Base-by-base conservation (phyloP, 129 eudicot genomes). In the Pulicaria dysenterica region DNA sequence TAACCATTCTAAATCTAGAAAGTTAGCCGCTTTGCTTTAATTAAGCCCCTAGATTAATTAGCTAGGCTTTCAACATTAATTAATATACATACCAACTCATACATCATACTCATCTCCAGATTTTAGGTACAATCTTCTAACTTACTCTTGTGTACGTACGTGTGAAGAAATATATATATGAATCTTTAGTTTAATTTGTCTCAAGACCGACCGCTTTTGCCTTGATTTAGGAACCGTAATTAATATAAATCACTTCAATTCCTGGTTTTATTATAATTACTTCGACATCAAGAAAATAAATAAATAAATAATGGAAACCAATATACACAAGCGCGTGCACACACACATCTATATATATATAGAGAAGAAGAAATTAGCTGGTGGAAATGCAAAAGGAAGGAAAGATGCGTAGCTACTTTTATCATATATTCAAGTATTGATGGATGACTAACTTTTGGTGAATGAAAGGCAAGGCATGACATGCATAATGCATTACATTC, bases 381-480 rank as follows among this genome's bases (percentile, higher is more conserved):
- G 2, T 24, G 31, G 31, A 24, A 24, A 24, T 24, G 31, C 31
- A 49, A 72, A 79, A 44, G 64, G 59, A 7, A n/a, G 39, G 57
- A 64, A 81, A 73, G 82, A 83, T 77, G 75, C 85, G 71, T 66
- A 66, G 47, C 47, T 58, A 36, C 48, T 73, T 64, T 71, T 19
- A 19, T 44, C 31, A 54, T 70, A 46, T 77, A 64, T 80, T 24
- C 31, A 24, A 0, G 31, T 24, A 24, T 24, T 24, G 31, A 2
- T 24, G 1, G 2, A 1, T 24, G 69, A 80, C 80, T 83, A 85
- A 81, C 88, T 83, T 86, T 83, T 78, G 78, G 84, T 83, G 88
- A 83, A 80, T 72, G 88, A 81, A 83, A 86, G 84, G 86, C 78
- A 83, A 86, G 74, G 85, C 73, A 67, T 69, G 78, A 77, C 83